A percentile compares a stretch with the other conserved stretches of the same genome.
Evolutionary conservation across 169 alveolate species (phyloP).

Genomic region (Toxoplasma gondii): DNA sequence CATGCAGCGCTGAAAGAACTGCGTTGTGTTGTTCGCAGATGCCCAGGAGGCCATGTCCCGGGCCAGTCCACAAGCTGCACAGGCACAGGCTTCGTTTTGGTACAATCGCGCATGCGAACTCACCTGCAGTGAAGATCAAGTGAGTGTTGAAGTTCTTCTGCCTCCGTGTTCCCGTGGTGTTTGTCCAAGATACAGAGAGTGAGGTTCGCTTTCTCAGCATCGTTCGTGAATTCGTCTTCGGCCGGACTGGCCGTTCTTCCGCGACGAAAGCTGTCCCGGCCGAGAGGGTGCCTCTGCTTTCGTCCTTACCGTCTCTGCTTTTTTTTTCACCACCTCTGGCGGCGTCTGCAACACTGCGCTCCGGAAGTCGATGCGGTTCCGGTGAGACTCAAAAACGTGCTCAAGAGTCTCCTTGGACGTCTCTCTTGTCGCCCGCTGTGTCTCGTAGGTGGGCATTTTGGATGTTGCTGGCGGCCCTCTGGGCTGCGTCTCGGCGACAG

Average conservation of each 20-base stretch:
- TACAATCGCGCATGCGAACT: constrained; percentile 34
- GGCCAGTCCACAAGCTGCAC: not conserved
- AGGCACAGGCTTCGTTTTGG: not conserved
- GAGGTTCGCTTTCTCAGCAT: no score
- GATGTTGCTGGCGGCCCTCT: not conserved
- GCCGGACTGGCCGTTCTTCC: not conserved
- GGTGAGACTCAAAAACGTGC: no score
- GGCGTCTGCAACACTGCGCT: no score
- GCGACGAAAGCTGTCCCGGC: no score
- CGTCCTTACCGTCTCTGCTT: no score
- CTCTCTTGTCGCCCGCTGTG: not conserved
- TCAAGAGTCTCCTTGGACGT: not conserved
- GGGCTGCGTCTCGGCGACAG: constrained; percentile 2
- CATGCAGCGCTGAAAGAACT: no score
- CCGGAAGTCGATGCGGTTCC: no score
- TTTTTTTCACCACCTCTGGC: no score
- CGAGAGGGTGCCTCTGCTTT: no score
- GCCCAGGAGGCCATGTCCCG: not conserved
- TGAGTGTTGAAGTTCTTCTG: not conserved
- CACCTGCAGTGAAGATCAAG: constrained; percentile 33
- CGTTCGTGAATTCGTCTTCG: not conserved
- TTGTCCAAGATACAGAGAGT: no score
- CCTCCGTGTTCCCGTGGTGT: not conserved
- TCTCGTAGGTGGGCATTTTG: not conserved
- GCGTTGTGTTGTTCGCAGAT: not conserved